Base-by-base conservation (phyloP, 768 basidiomycete genomes). In the Kwoniella mangroviensis region DNA sequence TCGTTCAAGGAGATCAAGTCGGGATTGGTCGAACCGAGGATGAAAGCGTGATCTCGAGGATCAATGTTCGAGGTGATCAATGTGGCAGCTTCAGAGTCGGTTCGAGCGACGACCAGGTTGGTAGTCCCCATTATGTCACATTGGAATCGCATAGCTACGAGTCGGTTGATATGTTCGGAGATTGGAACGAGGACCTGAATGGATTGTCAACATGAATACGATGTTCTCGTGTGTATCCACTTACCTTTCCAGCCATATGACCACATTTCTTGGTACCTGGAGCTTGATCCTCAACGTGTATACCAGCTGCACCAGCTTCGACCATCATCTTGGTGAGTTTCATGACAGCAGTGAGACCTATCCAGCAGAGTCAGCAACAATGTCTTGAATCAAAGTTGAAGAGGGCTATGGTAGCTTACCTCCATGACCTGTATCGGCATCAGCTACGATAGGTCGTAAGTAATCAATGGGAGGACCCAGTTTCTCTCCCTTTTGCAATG, bases 301-400 rank as follows among this genome's bases (percentile, higher is more conserved):
- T 93, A 22, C 96, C 97, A 17, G 97, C 95, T 0, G 97, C 97
- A 72, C 97, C 96, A 77, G 94, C 92, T 85, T 99, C 97, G 73
- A 98, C 94, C 81, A 99, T 98, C 88, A 99, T 90, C 85, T 99
- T 99, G 68, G 97, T 89, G 71, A 99, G 89, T 85, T 98, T 98
- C 93, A 98, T 96, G 71, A 93, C 90, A 19, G 97, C 94, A n/a
- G 95, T 98, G 75, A 98, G 85, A 71, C 96, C 96, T 78, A 53
- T 12, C 12, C 0, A 52, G n/a, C 15, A 9, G 43, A 9, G 51
- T 62, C 5, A 71, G 42, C 49, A 2, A 28, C 26, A 28, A 4
- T 28, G 2, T 4, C 26, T 28, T 28, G 26, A 28, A 2, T 4
- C 26, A 28, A 28, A 28, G 26, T 2, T 28, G 26, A 4, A 28